Conservation (phyloP, 2,329 filamentous ascomycete genomes). For the Lecanosticta acicola region DNA sequence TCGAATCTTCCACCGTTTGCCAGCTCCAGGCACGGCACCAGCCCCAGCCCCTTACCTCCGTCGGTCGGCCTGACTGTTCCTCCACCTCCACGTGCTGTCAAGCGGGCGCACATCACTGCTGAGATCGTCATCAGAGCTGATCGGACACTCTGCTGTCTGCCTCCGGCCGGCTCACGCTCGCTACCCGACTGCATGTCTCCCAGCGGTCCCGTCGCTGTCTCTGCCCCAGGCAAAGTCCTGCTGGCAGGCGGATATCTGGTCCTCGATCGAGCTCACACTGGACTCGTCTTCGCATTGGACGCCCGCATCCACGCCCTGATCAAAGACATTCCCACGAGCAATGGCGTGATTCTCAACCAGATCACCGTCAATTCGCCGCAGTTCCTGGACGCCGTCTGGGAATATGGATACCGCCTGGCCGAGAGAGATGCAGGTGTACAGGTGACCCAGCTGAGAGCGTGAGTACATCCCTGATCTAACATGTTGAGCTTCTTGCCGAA, state of each 20-base stretch:
- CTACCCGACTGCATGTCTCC: slow-evolving; percentile 16
- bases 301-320: slow-evolving; percentile 59
- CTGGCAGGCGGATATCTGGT: slow-evolving; percentile 93
- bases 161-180: slow-evolving; percentile 13
- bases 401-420: slow-evolving; percentile 70
- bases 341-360: slow-evolving; percentile 58
- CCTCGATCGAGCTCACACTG: slow-evolving; percentile 79
- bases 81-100: background rate
- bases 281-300: slow-evolving; percentile 60
- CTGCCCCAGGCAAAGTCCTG: slow-evolving; percentile 92
- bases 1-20: slow-evolving; percentile 12
- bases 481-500: background rate
- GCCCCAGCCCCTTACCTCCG: slow-evolving; percentile 6
- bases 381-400: slow-evolving; percentile 81
- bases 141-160: too few relatives aligned
- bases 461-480: slow-evolving; percentile 39
- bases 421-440: slow-evolving; percentile 71
- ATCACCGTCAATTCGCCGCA: slow-evolving; percentile 89
- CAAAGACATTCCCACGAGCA: slow-evolving; percentile 51
- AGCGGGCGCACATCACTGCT: background rate
- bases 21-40: slow-evolving; percentile 5
- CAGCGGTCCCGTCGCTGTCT: slow-evolving; percentile 49
- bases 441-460: slow-evolving; percentile 74
- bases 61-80: background rate
- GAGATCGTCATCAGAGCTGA: slow-evolving; percentile 4